A percentile compares a stretch with the other conserved stretches of the same genome.
Conservation (phyloP, 148 eudicot species). For the Pouteria glomerata region DNA sequence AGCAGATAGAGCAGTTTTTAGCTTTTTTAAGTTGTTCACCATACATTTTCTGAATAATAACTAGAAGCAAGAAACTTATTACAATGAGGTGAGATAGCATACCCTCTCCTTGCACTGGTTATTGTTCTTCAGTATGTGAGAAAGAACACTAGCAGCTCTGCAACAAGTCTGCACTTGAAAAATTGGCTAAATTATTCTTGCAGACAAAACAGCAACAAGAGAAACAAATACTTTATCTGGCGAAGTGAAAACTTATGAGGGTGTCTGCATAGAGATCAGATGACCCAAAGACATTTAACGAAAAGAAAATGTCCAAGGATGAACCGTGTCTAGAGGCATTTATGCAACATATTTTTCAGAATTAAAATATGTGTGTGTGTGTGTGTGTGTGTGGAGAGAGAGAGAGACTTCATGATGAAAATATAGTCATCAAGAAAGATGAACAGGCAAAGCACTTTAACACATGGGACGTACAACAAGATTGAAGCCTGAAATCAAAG, state of each 20-base stretch:
- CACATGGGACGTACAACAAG: not conserved
- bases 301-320: not conserved
- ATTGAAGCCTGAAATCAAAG: not conserved
- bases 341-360: not conserved
- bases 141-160: conserved; percentile 83
- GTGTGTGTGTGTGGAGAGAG: no score
- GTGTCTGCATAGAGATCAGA: not conserved
- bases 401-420: not conserved
- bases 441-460: not conserved
- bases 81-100: conserved; percentile 12
- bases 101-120: conserved; percentile 86
- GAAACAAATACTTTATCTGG: not conserved
- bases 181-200: conserved; percentile 4
- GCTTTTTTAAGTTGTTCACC: not conserved
- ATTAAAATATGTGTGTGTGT: no score
- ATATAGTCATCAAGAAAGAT: not conserved
- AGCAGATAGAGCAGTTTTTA: not conserved
- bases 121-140: conserved; percentile 76
- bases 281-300: not conserved
- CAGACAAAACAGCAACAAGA: conserved; percentile 11
- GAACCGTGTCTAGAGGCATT: not conserved
- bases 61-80: not conserved
- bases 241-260: not conserved
- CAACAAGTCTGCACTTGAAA: conserved; percentile 58
- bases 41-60: not conserved